Base-by-base conservation (phyloP, 306 rosid genomes). In the Cucumis cinereus region DNA sequence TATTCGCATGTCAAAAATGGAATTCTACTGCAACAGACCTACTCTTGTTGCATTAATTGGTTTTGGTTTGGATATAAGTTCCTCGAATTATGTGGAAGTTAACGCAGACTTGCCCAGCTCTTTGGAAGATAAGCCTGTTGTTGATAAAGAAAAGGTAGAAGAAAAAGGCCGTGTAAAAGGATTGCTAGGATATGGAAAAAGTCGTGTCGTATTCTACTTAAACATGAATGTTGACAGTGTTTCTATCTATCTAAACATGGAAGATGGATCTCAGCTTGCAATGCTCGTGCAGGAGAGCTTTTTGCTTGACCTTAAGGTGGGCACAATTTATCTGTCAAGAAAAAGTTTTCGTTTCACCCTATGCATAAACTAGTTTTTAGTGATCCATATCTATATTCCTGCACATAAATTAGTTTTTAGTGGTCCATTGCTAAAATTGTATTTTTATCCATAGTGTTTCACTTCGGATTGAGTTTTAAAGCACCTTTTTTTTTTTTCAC, bases 161-260 rank as follows among this genome's bases (percentile, higher is more conserved):
- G 95, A 94, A 73, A 77, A 74, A 79, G 91, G 89, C 15, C 92
- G 81, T 5, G 90, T 94, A 57, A 90, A 79, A 74, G 99, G 99
- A 74, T 82, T 94, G 87, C 81, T 94, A 78, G 99, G 97, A 54
- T 85, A 89, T 77, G 90, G 97, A 49, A 94, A 90, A 90, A 91
- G 87, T 50, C 99, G 99, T 35, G 93, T 89, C 2, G 87, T 92
- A 72, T 94, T 86, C 87, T 81, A 78, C 83, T 82, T 92, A 61
- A 89, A 86, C 85, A 94, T 94, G 99, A 92, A 94, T 77, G 84
- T 94, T 17, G 97, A 89, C 83, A 92, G 89, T 74, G 99, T 94
- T 63, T 84, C 93, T 56, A 84, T 92, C 82, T 90, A 86, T 84
- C 99, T 94, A 60, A 94, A 92, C 85, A 90, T 83, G 89, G 99